These are phyloP conservation scores for Coemansia sp. DNA, from an alignment of 192 early-diverging fungal species.

Conservation along the genomic window DNA sequence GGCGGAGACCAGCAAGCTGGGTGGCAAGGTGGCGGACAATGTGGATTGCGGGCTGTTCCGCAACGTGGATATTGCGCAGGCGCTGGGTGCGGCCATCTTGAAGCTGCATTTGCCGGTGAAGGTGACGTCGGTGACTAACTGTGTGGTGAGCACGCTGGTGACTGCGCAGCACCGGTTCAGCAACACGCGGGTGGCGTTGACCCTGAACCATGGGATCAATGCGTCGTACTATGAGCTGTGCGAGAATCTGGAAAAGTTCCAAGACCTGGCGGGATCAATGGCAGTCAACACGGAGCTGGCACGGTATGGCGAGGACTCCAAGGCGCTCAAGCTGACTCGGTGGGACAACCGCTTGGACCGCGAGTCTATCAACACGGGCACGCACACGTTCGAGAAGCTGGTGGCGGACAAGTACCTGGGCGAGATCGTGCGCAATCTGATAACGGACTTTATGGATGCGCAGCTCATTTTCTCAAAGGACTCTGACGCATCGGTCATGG, in stretches of 20 bases:
- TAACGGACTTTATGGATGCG: conserved; percentile 81
- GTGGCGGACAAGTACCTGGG: conserved; percentile 95
- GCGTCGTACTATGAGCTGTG: conserved; percentile 84
- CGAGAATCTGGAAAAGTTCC: not conserved
- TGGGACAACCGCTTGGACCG: conserved; percentile 84
- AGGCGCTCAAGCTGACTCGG: conserved; percentile 68
- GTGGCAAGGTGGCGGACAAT: conserved; percentile 53
- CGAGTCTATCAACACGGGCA: conserved; percentile 72
- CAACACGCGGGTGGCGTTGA: conserved; percentile 74
- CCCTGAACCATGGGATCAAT: conserved; percentile 94
- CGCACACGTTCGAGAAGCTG: conserved; percentile 90
- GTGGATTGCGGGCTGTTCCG: conserved; percentile 54
- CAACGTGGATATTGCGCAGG: conserved; percentile 70
- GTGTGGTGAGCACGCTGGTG: conserved; percentile 88
- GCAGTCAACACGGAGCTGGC: conserved; percentile 97
- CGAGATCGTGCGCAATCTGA: conserved; percentile 78
- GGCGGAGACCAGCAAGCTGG: conserved; percentile 69
- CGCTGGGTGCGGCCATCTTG: conserved; percentile 71
- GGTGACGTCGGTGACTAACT: conserved; percentile 88
- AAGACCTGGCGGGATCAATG: conserved; percentile 51
- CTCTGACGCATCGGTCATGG: conserved; percentile 52
- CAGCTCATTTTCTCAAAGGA: conserved; percentile 67
- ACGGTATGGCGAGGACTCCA: conserved; percentile 70
- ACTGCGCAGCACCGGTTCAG: conserved; percentile 79
- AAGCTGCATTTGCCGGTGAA: conserved; percentile 69